Conservation (phyloP, 1,284 basidiomycete species). For the Rhodotorula glutinis region DNA sequence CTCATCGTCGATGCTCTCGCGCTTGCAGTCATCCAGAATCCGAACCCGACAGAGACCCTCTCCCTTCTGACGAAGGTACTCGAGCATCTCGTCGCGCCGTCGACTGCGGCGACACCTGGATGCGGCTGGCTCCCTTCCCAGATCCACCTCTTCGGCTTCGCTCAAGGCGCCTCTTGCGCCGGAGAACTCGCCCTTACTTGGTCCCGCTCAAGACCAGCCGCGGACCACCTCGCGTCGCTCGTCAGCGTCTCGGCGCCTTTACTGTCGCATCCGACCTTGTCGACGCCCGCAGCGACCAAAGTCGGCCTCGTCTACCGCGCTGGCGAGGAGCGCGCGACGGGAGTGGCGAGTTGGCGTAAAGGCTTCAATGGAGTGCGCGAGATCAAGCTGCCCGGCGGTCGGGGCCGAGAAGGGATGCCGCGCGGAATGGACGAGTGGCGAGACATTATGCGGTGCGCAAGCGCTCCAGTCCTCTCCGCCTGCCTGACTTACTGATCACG, state of each 20-base stretch:
- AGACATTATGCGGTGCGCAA: conserved; percentile 36
- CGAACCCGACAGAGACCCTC: conserved; percentile 44
- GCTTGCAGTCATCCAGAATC: conserved; percentile 38
- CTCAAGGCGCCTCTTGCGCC: conserved; percentile 48
- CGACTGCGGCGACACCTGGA: not conserved
- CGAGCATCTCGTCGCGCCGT: conserved; percentile 35
- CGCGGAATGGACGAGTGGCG: conserved; percentile 35
- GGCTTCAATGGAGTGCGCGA: conserved; percentile 19
- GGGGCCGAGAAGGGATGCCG: conserved; percentile 30
- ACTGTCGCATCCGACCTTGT: conserved; percentile 23
- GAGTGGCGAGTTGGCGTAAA: conserved; percentile 17
- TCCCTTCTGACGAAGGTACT: conserved; percentile 37
- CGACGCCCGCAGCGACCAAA: conserved; percentile 2
- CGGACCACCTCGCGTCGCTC: conserved; percentile 20
- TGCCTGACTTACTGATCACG: not conserved
- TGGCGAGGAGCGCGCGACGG: conserved; percentile 17
- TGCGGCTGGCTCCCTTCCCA: conserved; percentile 42
- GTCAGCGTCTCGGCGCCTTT: conserved; percentile 26
- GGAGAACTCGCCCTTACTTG: conserved; percentile 44
- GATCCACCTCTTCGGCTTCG: conserved; percentile 50
- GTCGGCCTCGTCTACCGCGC: conserved; percentile 14
- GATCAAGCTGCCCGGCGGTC: conserved; percentile 4
- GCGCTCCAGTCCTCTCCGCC: no score
- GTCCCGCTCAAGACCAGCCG: not conserved
- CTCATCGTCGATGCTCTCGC: no score